Conservation (phyloP, 2,329 filamentous ascomycete species). For the Curvularia hawaiiensis region DNA sequence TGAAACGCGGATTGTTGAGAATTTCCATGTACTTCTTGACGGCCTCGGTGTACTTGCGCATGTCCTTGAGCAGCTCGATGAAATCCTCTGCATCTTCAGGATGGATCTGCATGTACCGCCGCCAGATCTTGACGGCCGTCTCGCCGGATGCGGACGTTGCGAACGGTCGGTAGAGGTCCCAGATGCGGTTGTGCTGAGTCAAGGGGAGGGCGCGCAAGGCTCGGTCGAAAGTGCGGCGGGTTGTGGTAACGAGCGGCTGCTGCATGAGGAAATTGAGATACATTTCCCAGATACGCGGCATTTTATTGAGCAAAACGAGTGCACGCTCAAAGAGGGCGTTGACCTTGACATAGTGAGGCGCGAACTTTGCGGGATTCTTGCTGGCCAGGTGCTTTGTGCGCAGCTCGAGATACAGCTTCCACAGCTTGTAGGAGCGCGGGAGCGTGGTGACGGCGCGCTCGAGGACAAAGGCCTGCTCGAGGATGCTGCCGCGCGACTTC, state of each 20-base stretch:
- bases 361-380: conserved; percentile 81
- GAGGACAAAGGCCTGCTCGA: conserved; percentile 86
- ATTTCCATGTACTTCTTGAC: conserved; percentile 90
- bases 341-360: conserved; percentile 86
- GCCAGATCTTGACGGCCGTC: conserved; percentile 92
- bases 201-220: conserved; percentile 89
- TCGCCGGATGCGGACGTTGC: conserved; percentile 88
- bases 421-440: conserved; percentile 95
- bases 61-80: conserved; percentile 83
- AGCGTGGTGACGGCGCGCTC: conserved; percentile 90
- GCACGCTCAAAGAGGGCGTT: conserved; percentile 94
- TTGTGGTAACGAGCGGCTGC: conserved; percentile 89
- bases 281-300: conserved; percentile 98
- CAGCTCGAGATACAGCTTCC: conserved; percentile 95
- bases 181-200: conserved; percentile 94
- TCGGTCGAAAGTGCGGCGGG: conserved; percentile 87
- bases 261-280: conserved; percentile 89
- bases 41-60: conserved; percentile 86
- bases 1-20: conserved; percentile 87
- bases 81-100: conserved; percentile 96
- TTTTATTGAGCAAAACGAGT: conserved; percentile 93
- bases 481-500: conserved; percentile 77
- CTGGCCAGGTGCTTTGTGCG: conserved; percentile 79
- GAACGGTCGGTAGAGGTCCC: conserved; percentile 89
- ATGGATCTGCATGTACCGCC: conserved; percentile 95